Evolutionary conservation across 2,329 filamentous ascomycete genomes (phyloP).

Genomic region (Fusarium sp.): DNA sequence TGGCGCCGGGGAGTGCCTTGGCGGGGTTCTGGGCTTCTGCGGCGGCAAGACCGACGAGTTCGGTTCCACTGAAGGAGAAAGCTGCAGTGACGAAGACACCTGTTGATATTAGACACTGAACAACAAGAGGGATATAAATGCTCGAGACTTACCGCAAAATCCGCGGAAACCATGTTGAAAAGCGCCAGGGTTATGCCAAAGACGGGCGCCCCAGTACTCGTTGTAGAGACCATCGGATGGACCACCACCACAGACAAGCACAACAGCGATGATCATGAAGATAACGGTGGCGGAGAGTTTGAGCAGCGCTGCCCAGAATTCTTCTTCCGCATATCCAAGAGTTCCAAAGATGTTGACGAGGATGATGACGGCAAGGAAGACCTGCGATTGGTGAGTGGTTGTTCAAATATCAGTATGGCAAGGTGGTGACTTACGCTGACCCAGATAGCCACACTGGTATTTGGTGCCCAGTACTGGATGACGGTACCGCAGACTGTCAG

Average conservation of each 20-base stretch:
- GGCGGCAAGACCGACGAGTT: conserved; percentile 79
- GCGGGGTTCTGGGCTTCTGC: conserved; percentile 77
- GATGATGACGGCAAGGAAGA: conserved; percentile 65
- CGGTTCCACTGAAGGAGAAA: conserved; percentile 78
- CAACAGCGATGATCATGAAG: conserved; percentile 72
- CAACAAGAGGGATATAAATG: accelerated
- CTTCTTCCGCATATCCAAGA: conserved; percentile 67
- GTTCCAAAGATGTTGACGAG: conserved; percentile 68
- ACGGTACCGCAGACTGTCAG: conserved; percentile 62
- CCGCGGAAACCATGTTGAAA: conserved; percentile 82
- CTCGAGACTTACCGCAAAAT: conserved; percentile 66
- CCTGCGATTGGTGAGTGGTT: conserved; percentile 15
- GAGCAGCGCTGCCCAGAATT: conserved; percentile 67
- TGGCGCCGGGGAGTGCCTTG: conserved; percentile 80
- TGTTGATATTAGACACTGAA: not conserved
- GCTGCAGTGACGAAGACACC: conserved; percentile 70
- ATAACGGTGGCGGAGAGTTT: conserved; percentile 69
- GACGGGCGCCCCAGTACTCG: conserved; percentile 61
- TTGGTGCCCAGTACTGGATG: conserved; percentile 59
- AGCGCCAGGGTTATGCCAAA: conserved; percentile 62
- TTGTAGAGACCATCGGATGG: conserved; percentile 59
- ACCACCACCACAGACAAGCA: conserved; percentile 70
- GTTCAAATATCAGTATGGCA: not conserved
- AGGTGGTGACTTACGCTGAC: conserved; percentile 53
- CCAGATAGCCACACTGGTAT: conserved; percentile 62